Percentiles rank a stretch among this genome's conserved stretches.
Conservation (phyloP, 345 rosid genomes). For the Arabidopsis suecica region DNA sequence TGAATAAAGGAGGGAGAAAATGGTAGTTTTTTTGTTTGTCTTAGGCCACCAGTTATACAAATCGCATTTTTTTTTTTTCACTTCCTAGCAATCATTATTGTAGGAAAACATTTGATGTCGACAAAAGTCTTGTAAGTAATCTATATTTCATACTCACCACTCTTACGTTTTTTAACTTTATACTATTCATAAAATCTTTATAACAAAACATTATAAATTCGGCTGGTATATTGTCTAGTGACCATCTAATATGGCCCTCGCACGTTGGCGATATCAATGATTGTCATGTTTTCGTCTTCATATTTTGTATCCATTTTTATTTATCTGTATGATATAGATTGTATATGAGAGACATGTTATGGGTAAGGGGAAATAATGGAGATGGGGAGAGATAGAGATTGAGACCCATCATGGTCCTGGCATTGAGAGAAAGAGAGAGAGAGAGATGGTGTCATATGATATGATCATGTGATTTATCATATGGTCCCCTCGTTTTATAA, state of each 20-base stretch:
- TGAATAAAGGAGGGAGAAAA: slow-evolving; percentile 1
- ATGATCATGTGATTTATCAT: slow-evolving; percentile 39
- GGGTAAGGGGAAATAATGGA: slow-evolving; percentile 10
- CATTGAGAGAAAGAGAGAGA: not conserved
- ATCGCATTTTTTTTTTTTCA: not conserved
- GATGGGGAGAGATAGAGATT: slow-evolving; percentile 1
- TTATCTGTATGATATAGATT: slow-evolving; percentile 17
- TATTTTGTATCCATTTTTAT: not conserved
- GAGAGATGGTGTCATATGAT: slow-evolving; percentile 36
- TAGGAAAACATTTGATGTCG: slow-evolving; percentile 4
- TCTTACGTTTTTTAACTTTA: not conserved
- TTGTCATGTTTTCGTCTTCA: not conserved
- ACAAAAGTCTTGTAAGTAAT: not conserved
- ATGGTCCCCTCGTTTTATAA: slow-evolving; percentile 39
- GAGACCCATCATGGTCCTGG: slow-evolving; percentile 32
- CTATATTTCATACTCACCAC: not conserved
- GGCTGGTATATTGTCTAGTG: not conserved
- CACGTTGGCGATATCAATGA: slow-evolving; percentile 30
- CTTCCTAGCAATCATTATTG: not conserved
- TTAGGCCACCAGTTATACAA: not conserved
- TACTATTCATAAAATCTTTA: not conserved
- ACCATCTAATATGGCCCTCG: slow-evolving; percentile 12
- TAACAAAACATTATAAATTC: not conserved
- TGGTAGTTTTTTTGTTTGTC: not conserved
- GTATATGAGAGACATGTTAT: not conserved